phyloP scores from a whole-genome alignment of 2,329 filamentous ascomycete genomes.

The Huntiella abstrusa region DNA sequence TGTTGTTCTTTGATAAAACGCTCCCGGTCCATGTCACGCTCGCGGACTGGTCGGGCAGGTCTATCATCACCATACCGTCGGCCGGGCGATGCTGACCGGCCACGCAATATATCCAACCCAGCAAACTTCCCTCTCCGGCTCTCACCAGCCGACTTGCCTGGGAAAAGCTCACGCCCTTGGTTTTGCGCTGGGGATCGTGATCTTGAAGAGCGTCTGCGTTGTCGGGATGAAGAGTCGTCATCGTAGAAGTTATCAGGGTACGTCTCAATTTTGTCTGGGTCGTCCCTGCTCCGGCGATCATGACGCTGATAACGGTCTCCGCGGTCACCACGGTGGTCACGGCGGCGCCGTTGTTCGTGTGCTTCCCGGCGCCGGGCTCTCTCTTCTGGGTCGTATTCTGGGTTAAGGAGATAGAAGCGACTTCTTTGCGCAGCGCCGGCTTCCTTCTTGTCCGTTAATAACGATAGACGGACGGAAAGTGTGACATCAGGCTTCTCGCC shows the following conservation, averaged over 20 bases:
- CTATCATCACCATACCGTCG: conserved; percentile 20
- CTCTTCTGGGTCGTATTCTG: conserved; percentile 70
- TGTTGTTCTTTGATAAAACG: conserved; percentile 20
- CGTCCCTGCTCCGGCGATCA: conserved; percentile 14
- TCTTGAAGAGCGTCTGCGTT: conserved; percentile 15
- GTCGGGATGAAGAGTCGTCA: conserved; percentile 24
- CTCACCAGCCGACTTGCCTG: conserved; percentile 18
- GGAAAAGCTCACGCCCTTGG: conserved; percentile 45
- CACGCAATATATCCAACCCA: not conserved
- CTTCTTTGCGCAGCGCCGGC: conserved; percentile 62
- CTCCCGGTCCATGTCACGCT: conserved; percentile 19
- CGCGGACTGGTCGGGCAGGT: conserved; percentile 9
- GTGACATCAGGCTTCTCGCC: conserved; percentile 47
- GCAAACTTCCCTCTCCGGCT: conserved; percentile 20
- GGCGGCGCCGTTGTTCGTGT: conserved; percentile 44
- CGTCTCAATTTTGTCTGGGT: conserved; percentile 30
- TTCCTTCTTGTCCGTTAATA: conserved; percentile 61
- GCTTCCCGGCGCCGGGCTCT: conserved; percentile 37
- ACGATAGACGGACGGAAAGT: conserved; percentile 55
- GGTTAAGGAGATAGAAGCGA: conserved; percentile 81
- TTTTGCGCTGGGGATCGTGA: conserved; percentile 17
- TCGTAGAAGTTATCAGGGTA: conserved; percentile 74
- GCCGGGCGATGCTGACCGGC: conserved; percentile 29
- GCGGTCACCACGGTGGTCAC: conserved; percentile 22
- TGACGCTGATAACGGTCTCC: conserved; percentile 27